A percentile compares a stretch with the other conserved stretches of the same genome.
Evolutionary conservation across 1,284 basidiomycete genomes (phyloP).

Genomic region (Trametes polyzona): DNA sequence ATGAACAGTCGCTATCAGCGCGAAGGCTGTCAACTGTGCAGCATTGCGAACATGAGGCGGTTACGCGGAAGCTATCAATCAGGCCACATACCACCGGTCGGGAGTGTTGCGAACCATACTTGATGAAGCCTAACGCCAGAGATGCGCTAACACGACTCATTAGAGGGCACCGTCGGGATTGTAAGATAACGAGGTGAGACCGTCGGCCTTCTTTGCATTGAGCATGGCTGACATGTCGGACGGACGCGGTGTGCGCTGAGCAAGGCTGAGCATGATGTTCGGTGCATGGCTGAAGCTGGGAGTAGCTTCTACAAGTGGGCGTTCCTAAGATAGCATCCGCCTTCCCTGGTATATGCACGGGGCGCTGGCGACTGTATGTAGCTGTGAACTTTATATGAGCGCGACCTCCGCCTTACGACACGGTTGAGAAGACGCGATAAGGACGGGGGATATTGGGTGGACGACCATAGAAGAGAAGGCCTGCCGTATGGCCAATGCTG

Average conservation of each 20-base stretch:
- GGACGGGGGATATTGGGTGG: not conserved
- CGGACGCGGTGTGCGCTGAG: constrained; percentile 1
- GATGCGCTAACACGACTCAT: not conserved
- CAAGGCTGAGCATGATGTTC: constrained; percentile 6
- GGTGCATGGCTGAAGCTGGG: constrained; percentile 1
- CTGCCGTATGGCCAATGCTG: not conserved
- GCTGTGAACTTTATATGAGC: not conserved
- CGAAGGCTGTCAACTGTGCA: constrained; percentile 9
- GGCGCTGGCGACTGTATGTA: no score
- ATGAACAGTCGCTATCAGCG: constrained; percentile 14
- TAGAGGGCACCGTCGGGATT: not conserved
- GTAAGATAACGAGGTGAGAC: constrained; percentile 2
- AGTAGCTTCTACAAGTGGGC: not conserved
- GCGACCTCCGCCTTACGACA: constrained; percentile 5
- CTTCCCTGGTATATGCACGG: not conserved
- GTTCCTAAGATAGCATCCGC: not conserved
- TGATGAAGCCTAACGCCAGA: constrained; percentile 3
- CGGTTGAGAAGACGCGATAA: not conserved
- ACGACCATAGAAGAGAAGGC: constrained; percentile 5
- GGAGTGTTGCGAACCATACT: constrained; percentile 12
- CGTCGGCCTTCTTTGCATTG: constrained; percentile 6
- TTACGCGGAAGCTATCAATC: constrained; percentile 10
- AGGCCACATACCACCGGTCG: constrained; percentile 7
- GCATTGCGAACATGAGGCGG: constrained; percentile 8
- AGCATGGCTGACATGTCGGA: not conserved